Evolutionary conservation across 805 yeast genomes (phyloP).

Genomic region (Debaryomyces prosopidis): DNA sequence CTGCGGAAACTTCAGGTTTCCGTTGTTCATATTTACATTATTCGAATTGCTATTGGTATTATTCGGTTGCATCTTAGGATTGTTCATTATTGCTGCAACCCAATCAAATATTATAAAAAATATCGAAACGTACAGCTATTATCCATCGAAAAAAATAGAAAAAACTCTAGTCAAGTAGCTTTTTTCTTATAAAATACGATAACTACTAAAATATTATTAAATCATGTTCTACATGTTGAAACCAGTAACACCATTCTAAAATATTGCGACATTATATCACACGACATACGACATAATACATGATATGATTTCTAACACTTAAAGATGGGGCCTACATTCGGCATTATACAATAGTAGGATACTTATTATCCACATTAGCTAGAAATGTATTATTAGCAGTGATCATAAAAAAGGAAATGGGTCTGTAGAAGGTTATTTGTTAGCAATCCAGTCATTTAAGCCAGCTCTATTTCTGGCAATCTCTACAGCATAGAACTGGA

Average conservation of each 20-base stretch:
- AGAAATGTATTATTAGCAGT: too few species aligned
- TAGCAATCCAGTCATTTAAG: conserved; percentile 81
- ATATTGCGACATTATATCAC: background rate
- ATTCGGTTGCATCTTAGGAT: background rate
- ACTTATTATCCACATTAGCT: too few species aligned
- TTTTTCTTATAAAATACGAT: too few species aligned
- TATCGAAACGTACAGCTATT: background rate
- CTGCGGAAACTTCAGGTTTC: conserved; percentile 4
- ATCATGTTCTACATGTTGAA: too few species aligned
- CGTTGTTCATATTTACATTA: conserved; percentile 1
- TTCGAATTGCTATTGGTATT: background rate
- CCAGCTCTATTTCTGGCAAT: conserved; percentile 90
- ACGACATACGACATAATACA: background rate
- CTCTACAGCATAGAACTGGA: conserved; percentile 94
- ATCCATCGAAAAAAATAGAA: background rate
- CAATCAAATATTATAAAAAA: background rate
- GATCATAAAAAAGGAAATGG: too few species aligned
- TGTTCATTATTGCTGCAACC: background rate
- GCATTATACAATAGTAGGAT: too few species aligned
- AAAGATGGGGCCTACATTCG: too few species aligned
- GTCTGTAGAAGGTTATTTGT: conserved; percentile 7
- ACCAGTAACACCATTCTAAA: too few species aligned
- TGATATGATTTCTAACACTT: too few species aligned
- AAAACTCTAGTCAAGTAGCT: too few species aligned
- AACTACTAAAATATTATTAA: too few species aligned